phyloP scores from a whole-genome alignment of 805 yeast genomes.

The Ogataea kodamae region DNA sequence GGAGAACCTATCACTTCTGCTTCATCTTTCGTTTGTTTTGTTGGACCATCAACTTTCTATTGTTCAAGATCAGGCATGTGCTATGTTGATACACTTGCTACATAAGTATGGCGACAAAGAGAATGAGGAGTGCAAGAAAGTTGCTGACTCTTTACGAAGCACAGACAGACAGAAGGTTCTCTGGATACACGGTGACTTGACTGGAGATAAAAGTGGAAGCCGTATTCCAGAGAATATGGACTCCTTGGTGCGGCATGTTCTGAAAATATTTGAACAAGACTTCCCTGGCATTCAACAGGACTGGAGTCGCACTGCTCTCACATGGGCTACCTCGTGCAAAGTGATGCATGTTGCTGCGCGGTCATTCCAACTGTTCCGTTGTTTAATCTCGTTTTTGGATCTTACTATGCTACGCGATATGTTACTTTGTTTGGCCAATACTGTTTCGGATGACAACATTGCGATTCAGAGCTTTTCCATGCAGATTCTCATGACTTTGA shows the following conservation, averaged over 20 bases:
- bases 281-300: slow-evolving; percentile 59
- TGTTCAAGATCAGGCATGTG: slow-evolving; percentile 82
- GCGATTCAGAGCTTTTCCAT: slow-evolving; percentile 96
- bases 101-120: slow-evolving; percentile 55
- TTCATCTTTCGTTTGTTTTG: slow-evolving; percentile 77
- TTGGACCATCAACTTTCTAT: slow-evolving; percentile 83
- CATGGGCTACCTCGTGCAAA: slow-evolving; percentile 97
- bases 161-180: slow-evolving; percentile 46
- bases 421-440: slow-evolving; percentile 88
- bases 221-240: slow-evolving; percentile 88
- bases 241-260: slow-evolving; percentile 55
- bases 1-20: slow-evolving; percentile 61
- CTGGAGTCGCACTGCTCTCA: slow-evolving; percentile 81
- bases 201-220: slow-evolving; percentile 72
- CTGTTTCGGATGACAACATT: slow-evolving; percentile 81
- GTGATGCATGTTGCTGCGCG: slow-evolving; percentile 96
- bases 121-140: slow-evolving; percentile 50
- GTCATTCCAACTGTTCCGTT: slow-evolving; percentile 89
- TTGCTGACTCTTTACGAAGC: slow-evolving; percentile 55
- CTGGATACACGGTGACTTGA: slow-evolving; percentile 88
- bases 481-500: slow-evolving; percentile 94
- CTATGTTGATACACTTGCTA: slow-evolving; percentile 67
- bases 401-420: slow-evolving; percentile 87
- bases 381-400: slow-evolving; percentile 76
- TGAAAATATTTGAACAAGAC: slow-evolving; percentile 50